Evolutionary conservation across 2,329 filamentous ascomycete genomes (phyloP).

Genomic region (Fusarium sterilihyphosum): DNA sequence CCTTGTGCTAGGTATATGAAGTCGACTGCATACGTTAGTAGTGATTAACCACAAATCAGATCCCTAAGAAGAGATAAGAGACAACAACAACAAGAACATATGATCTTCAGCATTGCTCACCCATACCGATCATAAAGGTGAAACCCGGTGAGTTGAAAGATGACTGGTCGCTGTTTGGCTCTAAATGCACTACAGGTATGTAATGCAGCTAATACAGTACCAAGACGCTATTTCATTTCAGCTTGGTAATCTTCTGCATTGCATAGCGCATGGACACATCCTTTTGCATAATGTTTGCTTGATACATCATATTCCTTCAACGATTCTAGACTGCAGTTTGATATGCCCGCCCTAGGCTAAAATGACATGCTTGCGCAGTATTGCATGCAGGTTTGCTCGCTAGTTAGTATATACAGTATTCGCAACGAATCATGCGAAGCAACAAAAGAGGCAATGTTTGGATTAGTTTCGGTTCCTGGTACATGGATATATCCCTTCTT

Average conservation of each 20-base stretch:
- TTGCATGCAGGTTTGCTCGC: conserved; percentile 18
- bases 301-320: conserved; percentile 15
- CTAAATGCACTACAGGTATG: neutral
- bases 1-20: neutral
- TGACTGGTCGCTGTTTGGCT: neutral
- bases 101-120: neutral
- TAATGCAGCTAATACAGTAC: neutral
- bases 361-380: conserved; percentile 2
- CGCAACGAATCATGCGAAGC: neutral
- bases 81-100: neutral
- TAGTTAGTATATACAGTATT: neutral
- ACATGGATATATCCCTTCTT: conserved; percentile 5
- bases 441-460: neutral
- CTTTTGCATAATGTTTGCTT: conserved; percentile 5
- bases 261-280: neutral
- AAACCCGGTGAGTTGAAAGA: neutral
- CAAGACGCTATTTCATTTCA: neutral
- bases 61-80: neutral
- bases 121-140: neutral
- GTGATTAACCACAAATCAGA: too few relatives aligned
- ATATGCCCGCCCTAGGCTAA: neutral
- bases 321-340: neutral
- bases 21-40: too few relatives aligned
- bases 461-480: conserved; percentile 7
- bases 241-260: neutral